These are phyloP conservation scores for Hanseniaspora thailandica DNA, from an alignment of 805 yeast species.

Conservation along the genomic window DNA sequence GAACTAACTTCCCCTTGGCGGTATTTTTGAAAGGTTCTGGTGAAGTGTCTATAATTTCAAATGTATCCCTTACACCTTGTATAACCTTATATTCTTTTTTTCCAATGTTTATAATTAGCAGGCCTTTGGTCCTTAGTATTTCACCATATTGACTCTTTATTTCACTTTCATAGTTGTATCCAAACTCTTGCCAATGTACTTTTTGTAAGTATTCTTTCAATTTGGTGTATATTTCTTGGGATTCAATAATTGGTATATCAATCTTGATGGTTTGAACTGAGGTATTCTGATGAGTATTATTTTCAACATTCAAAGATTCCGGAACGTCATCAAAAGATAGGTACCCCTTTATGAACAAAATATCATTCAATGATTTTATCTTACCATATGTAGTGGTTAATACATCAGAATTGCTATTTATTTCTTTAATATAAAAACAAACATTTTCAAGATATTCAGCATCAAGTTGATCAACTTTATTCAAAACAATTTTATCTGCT, in stretches of 20 bases:
- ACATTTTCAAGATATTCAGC: slow-evolving; percentile 28
- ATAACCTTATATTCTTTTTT: slow-evolving; percentile 41
- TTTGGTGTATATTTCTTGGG: slow-evolving; percentile 30
- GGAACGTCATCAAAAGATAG: slow-evolving; percentile 12
- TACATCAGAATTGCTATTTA: slow-evolving; percentile 61
- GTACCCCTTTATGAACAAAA: slow-evolving; percentile 72
- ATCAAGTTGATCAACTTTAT: slow-evolving; percentile 56
- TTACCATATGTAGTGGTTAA: slow-evolving; percentile 64
- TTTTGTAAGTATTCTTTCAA: slow-evolving; percentile 58
- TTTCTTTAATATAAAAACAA: slow-evolving; percentile 32
- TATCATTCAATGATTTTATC: slow-evolving; percentile 42
- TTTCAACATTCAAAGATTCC: slow-evolving; percentile 23
- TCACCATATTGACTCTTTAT: slow-evolving; percentile 35
- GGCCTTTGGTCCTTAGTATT: slow-evolving; percentile 74
- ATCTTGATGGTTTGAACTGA: slow-evolving; percentile 44
- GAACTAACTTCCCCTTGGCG: slow-evolving; percentile 46
- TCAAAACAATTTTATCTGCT: slow-evolving; percentile 72
- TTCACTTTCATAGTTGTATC: slow-evolving; percentile 34
- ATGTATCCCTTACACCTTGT: slow-evolving; percentile 90
- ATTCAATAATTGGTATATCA: slow-evolving; percentile 33
- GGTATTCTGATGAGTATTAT: slow-evolving; percentile 30
- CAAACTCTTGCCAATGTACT: slow-evolving; percentile 51
- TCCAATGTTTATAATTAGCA: slow-evolving; percentile 34
- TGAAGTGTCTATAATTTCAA: slow-evolving; percentile 49
- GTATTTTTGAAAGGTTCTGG: slow-evolving; percentile 29